Conservation (phyloP, 192 early-diverging fungal genomes). For the Haplosporangium gracile region DNA sequence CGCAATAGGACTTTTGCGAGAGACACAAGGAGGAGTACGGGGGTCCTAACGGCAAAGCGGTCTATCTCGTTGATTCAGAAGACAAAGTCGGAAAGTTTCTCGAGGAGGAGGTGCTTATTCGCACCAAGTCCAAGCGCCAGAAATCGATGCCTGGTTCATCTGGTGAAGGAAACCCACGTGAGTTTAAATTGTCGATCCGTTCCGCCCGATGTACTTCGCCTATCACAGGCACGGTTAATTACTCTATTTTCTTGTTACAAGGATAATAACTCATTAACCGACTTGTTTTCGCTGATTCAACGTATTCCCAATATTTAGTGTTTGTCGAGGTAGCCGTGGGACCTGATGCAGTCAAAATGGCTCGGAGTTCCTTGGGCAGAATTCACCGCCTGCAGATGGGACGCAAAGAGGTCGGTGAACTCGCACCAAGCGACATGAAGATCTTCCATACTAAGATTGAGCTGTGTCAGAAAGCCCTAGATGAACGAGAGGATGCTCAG, state of each 20-base stretch:
- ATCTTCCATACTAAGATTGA: background rate
- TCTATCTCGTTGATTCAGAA: background rate
- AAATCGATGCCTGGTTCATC: background rate
- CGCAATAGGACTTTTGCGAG: background rate
- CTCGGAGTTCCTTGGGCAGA: background rate
- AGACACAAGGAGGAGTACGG: background rate
- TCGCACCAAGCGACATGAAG: background rate
- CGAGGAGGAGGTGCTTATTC: background rate
- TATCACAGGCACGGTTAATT: background rate
- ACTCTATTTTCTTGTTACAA: background rate
- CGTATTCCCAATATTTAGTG: background rate
- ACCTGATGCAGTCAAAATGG: background rate
- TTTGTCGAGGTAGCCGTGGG: background rate
- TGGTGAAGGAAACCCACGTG: background rate
- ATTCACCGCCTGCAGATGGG: background rate
- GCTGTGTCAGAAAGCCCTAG: background rate
- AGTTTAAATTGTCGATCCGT: background rate
- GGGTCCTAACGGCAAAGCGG: background rate
- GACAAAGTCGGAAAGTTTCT: background rate
- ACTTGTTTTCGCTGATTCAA: background rate
- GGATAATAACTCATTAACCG: background rate
- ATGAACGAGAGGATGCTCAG: background rate
- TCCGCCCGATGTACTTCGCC: too few species aligned
- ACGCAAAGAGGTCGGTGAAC: background rate
- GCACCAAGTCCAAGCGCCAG: background rate